Percentiles rank a stretch among this genome's conserved stretches.
Conservation (phyloP, 202 grass and related monocot genomes). For the Brachypodium distachyon region DNA sequence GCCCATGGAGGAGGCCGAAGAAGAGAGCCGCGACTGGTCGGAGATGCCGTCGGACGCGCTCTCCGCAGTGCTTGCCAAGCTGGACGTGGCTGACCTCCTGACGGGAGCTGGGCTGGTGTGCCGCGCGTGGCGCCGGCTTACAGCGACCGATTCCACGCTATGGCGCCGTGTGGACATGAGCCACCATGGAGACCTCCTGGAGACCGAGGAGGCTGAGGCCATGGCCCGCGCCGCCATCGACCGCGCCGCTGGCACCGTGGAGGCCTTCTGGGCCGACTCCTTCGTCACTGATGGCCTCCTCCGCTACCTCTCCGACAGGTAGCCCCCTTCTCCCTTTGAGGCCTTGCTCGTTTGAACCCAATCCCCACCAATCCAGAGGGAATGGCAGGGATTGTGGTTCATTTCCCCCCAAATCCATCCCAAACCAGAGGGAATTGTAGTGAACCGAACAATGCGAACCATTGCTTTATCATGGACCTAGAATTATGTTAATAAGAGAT, state of each 20-base stretch:
- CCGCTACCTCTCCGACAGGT: slow-evolving; percentile 37
- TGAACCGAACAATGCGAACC: background rate
- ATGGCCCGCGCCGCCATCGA: slow-evolving; percentile 41
- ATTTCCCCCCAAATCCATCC: too few relatives aligned
- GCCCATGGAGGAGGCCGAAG: background rate
- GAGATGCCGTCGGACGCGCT: slow-evolving; percentile 44
- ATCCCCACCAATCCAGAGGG: too few relatives aligned
- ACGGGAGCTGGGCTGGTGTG: slow-evolving; percentile 33
- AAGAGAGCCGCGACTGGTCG: slow-evolving; percentile 34
- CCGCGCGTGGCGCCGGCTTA: slow-evolving; percentile 32
- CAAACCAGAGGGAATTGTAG: too few relatives aligned
- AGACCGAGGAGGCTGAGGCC: slow-evolving; percentile 19
- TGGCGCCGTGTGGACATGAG: slow-evolving; percentile 43
- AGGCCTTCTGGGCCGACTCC: slow-evolving; percentile 24
- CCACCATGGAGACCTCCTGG: slow-evolving; percentile 21
- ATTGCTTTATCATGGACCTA: background rate
- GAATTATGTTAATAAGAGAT: background rate
- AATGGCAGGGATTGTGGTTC: too few relatives aligned
- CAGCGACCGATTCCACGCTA: slow-evolving; percentile 12
- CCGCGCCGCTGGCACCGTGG: slow-evolving; percentile 37
- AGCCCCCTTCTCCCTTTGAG: background rate
- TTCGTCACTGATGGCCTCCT: slow-evolving; percentile 40
- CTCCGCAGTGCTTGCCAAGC: slow-evolving; percentile 31
- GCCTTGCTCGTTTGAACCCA: too few relatives aligned
- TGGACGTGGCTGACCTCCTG: slow-evolving; percentile 31